Evolutionary conservation across 805 yeast genomes (phyloP).

Genomic region (Suhomyces vadensis): DNA sequence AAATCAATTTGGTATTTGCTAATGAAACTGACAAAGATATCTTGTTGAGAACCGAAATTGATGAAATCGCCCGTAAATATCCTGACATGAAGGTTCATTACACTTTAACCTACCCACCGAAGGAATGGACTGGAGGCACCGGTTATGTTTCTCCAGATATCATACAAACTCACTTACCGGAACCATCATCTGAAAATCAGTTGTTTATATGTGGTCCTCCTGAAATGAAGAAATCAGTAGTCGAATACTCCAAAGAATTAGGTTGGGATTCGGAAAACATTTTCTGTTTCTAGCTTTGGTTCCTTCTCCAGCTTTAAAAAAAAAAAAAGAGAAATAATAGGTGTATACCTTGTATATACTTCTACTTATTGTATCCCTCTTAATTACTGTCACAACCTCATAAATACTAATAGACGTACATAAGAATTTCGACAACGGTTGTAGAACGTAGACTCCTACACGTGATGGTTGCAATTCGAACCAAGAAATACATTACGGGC

Average conservation of each 20-base stretch:
- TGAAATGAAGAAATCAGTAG: slow-evolving; percentile 58
- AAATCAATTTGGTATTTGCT: slow-evolving; percentile 63
- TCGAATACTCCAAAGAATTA: slow-evolving; percentile 52
- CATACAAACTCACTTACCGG: slow-evolving; percentile 55
- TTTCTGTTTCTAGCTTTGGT: slow-evolving; percentile 47
- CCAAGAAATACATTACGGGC: no score
- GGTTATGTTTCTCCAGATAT: slow-evolving; percentile 65
- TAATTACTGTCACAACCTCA: no score
- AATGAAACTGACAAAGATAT: slow-evolving; percentile 79
- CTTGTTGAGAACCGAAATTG: slow-evolving; percentile 68
- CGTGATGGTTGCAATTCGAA: no score
- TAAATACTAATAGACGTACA: no score
- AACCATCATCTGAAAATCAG: slow-evolving; percentile 44
- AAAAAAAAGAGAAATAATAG: no score
- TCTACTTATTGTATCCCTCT: no score
- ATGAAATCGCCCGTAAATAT: slow-evolving; percentile 62
- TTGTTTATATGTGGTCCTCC: slow-evolving; percentile 76
- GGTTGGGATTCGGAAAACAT: slow-evolving; percentile 62
- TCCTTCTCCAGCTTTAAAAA: no score
- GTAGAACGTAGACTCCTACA: no score
- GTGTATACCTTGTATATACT: no score
- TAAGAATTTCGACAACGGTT: no score
- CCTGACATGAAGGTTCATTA: slow-evolving; percentile 65
- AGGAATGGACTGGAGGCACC: slow-evolving; percentile 54
- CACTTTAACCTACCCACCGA: slow-evolving; percentile 50